Evolutionary conservation across 169 alveolate species (phyloP).

Genomic region (Cryptosporidium parvum): DNA sequence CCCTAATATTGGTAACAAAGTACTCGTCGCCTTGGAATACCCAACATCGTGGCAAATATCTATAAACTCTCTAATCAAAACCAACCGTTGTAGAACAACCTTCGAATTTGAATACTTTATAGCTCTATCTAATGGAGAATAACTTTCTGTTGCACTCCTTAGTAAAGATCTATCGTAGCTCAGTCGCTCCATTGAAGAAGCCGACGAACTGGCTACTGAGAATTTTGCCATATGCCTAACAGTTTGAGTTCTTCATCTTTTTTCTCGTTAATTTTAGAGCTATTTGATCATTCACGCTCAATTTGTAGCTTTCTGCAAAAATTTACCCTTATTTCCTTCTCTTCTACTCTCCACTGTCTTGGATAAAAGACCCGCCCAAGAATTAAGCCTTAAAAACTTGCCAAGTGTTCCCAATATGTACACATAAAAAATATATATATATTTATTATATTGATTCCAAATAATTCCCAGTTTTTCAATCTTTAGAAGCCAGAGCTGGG

Average conservation of each 20-base stretch:
- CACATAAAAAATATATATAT: neutral
- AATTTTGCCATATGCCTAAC: slow-evolving; percentile 18
- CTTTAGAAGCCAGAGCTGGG: neutral
- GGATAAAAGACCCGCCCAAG: slow-evolving; percentile 49
- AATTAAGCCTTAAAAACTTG: neutral
- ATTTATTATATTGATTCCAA: neutral
- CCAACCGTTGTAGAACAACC: slow-evolving; percentile 71
- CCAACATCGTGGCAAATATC: slow-evolving; percentile 76
- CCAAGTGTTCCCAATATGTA: neutral
- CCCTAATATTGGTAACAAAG: slow-evolving; percentile 35
- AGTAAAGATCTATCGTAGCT: slow-evolving; percentile 54
- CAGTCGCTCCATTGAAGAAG: slow-evolving; percentile 58
- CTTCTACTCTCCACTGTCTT: slow-evolving; percentile 37
- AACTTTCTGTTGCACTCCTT: slow-evolving; percentile 38
- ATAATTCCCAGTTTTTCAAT: neutral
- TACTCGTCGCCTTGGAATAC: slow-evolving; percentile 35
- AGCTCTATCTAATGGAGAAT: slow-evolving; percentile 75
- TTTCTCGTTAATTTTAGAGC: neutral
- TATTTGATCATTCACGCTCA: slow-evolving; percentile 21
- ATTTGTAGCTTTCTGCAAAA: neutral
- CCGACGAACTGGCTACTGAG: slow-evolving; percentile 24
- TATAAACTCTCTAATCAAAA: slow-evolving; percentile 61
- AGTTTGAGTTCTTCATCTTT: slow-evolving; percentile 14
- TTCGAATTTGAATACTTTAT: slow-evolving; percentile 58
- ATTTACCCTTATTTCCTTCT: neutral